Conservation (phyloP, 2,329 filamentous ascomycete species). For the Cryphonectria naterciae region DNA sequence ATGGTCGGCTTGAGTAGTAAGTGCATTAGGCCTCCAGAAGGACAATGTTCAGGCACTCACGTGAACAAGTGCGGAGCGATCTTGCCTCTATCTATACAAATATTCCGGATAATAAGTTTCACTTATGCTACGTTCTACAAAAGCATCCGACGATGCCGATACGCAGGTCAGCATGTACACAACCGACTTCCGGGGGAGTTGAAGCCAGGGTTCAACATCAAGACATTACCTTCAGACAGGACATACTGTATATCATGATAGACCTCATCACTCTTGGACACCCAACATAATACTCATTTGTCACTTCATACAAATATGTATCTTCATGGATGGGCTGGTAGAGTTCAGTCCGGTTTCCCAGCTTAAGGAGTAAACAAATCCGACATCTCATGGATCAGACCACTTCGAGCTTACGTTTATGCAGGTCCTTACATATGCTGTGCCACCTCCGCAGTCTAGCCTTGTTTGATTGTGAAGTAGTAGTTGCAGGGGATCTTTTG, state of each 20-base stretch:
- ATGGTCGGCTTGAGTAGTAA: neutral
- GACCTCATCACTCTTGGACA: too few species aligned
- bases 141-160: neutral
- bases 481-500: neutral
- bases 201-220: neutral
- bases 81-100: neutral
- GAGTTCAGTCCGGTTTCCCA: neutral
- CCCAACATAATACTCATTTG: neutral
- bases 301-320: neutral
- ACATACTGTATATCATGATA: neutral
- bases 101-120: neutral
- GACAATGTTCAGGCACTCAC: neutral
- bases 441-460: conserved; percentile 2
- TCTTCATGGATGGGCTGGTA: neutral
- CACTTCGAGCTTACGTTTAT: neutral
- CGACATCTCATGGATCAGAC: neutral
- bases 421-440: neutral
- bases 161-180: neutral
- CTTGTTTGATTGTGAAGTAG: neutral
- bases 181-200: neutral
- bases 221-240: neutral
- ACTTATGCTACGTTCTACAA: neutral
- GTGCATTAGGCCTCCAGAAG: conserved; percentile 4
- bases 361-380: neutral
- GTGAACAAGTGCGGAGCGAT: neutral